Base-by-base conservation (phyloP, 2,329 filamentous ascomycete species). In the Chaetothyriales sp. region DNA sequence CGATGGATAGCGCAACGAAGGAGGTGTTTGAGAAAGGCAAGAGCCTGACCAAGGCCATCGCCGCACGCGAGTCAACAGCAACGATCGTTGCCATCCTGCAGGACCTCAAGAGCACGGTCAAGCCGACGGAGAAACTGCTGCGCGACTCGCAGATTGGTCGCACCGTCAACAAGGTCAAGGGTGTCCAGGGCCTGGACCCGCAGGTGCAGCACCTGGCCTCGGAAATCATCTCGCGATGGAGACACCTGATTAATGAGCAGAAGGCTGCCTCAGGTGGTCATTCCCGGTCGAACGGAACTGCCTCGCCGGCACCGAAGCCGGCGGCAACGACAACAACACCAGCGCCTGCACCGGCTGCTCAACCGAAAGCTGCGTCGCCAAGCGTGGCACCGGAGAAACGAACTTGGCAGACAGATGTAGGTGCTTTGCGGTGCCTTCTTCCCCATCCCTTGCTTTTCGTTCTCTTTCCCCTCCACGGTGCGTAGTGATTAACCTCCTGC, bases 81-180 rank as follows among this genome's bases (percentile, higher is more conserved):
- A 83, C 79, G 54, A 77, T 94, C 48, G 72, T 93, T 50, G 74
- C 77, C 49, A 75, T 96, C 55, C 73, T 98, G 49, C 81, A 83
- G 61, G 79, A 82, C 48, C 74, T 96, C 42, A 86, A 90, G 70
- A 81, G 82, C 62, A 84, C 86, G 55, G 81, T 90, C 36, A 77
- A 79, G 46, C 85, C 89, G 8, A 92, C 86, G 2, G 92, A 98
- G 69, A 87, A 95, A 60, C 78, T 95, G 60, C 74, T 98, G 58
- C 81, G 90, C 63, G 84, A 84, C 43, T 96, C 90, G n/a, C 85
- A 84, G 60, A 90, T 94, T 48, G 92, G 92, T 60, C 83, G 95
- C 58, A 80, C 84, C 48, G 85, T 96, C 56, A 90, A 89, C 66
- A 90, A 88, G 65, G 78, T 84, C 54, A 88, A 93, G 66, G 68